These are phyloP conservation scores for Penicilliopsis zonata DNA, from an alignment of 495 filamentous ascomycete genomes.

Conservation along the genomic window DNA sequence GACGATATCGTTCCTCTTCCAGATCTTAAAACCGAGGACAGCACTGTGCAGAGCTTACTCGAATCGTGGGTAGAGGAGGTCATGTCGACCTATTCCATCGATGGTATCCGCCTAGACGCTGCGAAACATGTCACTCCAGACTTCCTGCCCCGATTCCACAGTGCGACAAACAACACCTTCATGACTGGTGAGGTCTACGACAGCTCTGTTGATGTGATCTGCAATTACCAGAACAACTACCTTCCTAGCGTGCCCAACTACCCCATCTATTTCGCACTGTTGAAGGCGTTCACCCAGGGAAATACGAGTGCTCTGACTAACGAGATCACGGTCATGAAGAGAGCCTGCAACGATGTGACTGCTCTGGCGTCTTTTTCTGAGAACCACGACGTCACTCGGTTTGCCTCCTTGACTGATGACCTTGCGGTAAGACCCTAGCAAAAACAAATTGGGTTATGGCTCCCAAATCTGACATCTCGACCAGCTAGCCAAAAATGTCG, in stretches of 20 bases:
- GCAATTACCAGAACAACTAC: constrained; percentile 37
- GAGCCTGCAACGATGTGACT: constrained; percentile 38
- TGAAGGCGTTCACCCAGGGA: constrained; percentile 38
- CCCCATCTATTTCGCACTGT: constrained; percentile 46
- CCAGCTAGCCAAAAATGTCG: constrained; percentile 51
- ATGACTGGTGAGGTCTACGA: constrained; percentile 57
- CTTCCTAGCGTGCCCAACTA: constrained; percentile 48
- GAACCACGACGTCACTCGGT: constrained; percentile 57
- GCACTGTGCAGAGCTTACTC: constrained; percentile 36
- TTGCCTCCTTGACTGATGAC: constrained; percentile 31
- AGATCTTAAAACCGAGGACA: constrained; percentile 51
- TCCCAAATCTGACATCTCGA: background rate
- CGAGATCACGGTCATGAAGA: constrained; percentile 31
- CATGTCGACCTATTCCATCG: constrained; percentile 52
- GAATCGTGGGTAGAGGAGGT: constrained; percentile 48
- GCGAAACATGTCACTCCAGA: constrained; percentile 50
- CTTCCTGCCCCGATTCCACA: constrained; percentile 49
- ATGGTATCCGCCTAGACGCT: constrained; percentile 63
- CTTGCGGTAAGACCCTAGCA: constrained; percentile 23
- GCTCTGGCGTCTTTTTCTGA: constrained; percentile 55
- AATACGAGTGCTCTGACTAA: constrained; percentile 37
- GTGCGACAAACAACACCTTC: constrained; percentile 51
- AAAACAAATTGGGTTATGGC: background rate
- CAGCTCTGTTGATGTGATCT: constrained; percentile 46
- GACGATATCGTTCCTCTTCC: constrained; percentile 44